A percentile compares a stretch with the other conserved stretches of the same genome.
These are phyloP conservation scores for Eucalyptus tenuipes DNA, from an alignment of 345 rosid species.

Conservation along the genomic window DNA sequence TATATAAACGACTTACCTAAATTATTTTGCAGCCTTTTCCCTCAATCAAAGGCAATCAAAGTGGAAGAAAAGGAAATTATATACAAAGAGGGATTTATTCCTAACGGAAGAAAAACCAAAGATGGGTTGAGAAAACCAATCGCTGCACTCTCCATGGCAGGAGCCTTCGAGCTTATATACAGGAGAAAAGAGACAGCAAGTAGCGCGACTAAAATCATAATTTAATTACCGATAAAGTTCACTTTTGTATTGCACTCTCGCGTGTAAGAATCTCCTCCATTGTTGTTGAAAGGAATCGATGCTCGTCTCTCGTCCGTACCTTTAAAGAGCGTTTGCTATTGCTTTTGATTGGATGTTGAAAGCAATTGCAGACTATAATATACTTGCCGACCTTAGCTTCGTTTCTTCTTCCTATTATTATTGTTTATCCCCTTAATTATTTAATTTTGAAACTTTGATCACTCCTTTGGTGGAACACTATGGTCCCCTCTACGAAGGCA, in stretches of 20 bases:
- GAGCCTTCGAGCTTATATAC: constrained; percentile 10
- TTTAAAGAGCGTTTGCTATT: background rate
- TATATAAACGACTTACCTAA: background rate
- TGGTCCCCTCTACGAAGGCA: background rate
- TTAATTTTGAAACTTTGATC: background rate
- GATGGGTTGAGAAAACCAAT: background rate
- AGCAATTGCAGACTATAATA: background rate
- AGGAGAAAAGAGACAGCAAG: background rate
- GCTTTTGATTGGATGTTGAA: background rate
- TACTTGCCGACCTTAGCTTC: background rate
- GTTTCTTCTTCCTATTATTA: background rate
- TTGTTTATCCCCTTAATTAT: background rate
- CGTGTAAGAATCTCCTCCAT: constrained; percentile 26
- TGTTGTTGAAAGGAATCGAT: constrained; percentile 13
- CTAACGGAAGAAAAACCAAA: background rate
- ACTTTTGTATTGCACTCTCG: constrained; percentile 1
- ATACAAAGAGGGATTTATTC: background rate
- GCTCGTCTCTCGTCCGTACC: constrained; percentile 11
- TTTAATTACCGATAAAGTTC: background rate
- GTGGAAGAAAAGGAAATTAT: background rate
- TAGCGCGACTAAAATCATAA: background rate
- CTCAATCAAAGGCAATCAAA: background rate
- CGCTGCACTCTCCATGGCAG: constrained; percentile 13
- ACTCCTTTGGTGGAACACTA: background rate
- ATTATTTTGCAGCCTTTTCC: background rate